These are phyloP conservation scores for Colletotrichum eremochloae DNA, from an alignment of 2,329 filamentous ascomycete genomes.

Conservation along the genomic window DNA sequence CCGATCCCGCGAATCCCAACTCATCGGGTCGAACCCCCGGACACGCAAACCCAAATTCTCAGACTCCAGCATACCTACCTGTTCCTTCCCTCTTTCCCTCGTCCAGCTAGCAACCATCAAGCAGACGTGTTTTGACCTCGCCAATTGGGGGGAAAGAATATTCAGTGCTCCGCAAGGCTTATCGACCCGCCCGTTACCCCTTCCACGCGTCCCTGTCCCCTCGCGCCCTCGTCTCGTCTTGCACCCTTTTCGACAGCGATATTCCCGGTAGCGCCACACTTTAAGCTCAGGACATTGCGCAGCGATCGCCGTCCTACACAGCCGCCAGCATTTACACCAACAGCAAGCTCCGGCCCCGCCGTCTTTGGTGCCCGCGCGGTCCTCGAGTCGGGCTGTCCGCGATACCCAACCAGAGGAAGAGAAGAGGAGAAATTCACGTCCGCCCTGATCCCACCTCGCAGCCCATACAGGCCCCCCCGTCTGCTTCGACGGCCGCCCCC, in stretches of 20 bases:
- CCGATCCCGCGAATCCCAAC: not conserved
- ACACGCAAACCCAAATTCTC: slow-evolving; percentile 19
- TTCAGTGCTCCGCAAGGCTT: not conserved
- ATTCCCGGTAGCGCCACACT: slow-evolving; percentile 31
- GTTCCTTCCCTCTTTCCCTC: not conserved
- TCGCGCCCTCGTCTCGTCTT: not conserved
- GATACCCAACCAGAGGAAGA: not conserved
- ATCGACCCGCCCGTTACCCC: not conserved
- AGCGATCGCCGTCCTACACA: slow-evolving; percentile 14
- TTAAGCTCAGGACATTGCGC: slow-evolving; percentile 37
- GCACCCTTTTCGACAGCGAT: slow-evolving; percentile 18
- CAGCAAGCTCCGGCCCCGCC: not conserved
- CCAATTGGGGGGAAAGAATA: not conserved
- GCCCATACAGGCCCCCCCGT: not conserved
- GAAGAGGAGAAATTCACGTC: not conserved
- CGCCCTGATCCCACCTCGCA: not conserved
- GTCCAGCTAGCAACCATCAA: not conserved
- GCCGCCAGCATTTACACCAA: not conserved
- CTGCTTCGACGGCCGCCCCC: not conserved
- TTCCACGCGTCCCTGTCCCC: slow-evolving; percentile 11
- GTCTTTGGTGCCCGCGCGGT: slow-evolving; percentile 5
- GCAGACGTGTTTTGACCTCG: slow-evolving; percentile 1
- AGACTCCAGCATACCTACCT: not conserved
- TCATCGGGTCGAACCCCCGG: slow-evolving; percentile 9
- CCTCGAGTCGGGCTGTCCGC: slow-evolving; percentile 5